Base-by-base conservation (phyloP, 2,329 filamentous ascomycete genomes). In the Alternaria arborescens region DNA sequence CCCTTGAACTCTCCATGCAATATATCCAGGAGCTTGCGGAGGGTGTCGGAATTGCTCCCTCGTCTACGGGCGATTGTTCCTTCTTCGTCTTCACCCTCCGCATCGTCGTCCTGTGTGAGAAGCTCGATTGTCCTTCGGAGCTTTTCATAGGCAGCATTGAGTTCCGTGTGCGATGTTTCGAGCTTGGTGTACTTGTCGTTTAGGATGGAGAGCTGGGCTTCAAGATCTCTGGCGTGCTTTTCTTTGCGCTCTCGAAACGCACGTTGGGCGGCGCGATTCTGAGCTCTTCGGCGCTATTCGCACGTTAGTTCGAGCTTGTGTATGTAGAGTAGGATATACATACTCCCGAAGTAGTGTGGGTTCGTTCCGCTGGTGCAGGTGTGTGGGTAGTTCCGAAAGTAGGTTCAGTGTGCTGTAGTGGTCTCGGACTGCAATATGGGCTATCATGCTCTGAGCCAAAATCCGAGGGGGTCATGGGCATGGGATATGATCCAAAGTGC, bases 241-340 rank as follows among this genome's bases (percentile, higher is more conserved):
- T 90, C 86, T 69, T 88, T 89, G 54, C 87, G 82, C 72, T 89
- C 86, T 48, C 86, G 81, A 70, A 88, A 88, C 1, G 86, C 86
- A 59, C 86, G 80, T 72, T 88, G 86, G 3, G 86, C 88, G 40
- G 86, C 86, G 55, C 86, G 82, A 66, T 88, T 88, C 67, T 88
- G 86, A 46, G 86, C 86, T 71, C 86, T 81, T 61, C 86, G 83
- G 47, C 86, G 83, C 84, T 87, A 70, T 34, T 43, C 6, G 6
- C 7, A 18, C 46, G 64, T 68, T 62, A 75, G 42, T 10, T 18
- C 4, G 8, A n/a, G 14, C 14, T 52, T 4, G 14, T 10, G 6
- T 26, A n/a, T 24, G n/a, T 18, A 16, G 20, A 10, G 11, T 14
- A 8, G 12, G 20, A 8, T 8, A 26, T 28, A 66, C 74, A 69